Evolutionary conservation across 106 monocot species (phyloP), one percentile per base, ranked within the genome.

Genomic region (Dendrobium huoshanense): DNA sequence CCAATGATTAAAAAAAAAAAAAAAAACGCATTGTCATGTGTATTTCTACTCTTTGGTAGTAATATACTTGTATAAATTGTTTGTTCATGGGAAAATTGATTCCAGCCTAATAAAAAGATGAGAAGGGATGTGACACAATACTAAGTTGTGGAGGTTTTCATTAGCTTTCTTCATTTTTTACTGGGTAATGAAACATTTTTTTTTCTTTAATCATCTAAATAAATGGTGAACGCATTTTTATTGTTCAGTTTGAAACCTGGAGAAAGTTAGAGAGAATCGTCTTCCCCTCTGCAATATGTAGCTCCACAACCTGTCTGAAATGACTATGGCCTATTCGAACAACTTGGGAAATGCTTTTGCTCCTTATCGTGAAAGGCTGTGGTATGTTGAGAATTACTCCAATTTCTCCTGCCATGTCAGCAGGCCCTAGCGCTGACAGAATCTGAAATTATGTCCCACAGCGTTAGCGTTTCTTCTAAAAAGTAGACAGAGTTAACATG

Each of bases 301-400:
- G 75, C 54, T 88, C 84, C 29, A 86, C 75, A 85, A 90, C 84
- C 67, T 90, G 86, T 16, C 56, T 80, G 43, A 92, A 89, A 73
- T 85, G 84, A 2, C 49, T 78, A 85, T 85, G 88, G 37, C 88
- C 81, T 61, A 90, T 92, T 75, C 88, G 82, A 49, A 92, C 75
- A 68, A 92, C 86, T 61, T 92, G 92, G 22, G 88, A 86, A 61
- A 92, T 81, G 72, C 81, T 88, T 64, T 78, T 92, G 86, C 81
- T 90, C 56, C 92, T 86, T 43, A 90, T 75, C 42, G 92, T 92
- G 58, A 92, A 92, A 51, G 92, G 92, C 59, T 92, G 92, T 42
- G 92, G 90, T 8, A 92, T 85, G 82, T 92, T 92, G 80, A 92
- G 84, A 25, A 92, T 84, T 25, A 92, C 92, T 27, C 83, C 92